phyloP scores from a whole-genome alignment of 768 basidiomycete species.

The Panaeolus papilionaceus region DNA sequence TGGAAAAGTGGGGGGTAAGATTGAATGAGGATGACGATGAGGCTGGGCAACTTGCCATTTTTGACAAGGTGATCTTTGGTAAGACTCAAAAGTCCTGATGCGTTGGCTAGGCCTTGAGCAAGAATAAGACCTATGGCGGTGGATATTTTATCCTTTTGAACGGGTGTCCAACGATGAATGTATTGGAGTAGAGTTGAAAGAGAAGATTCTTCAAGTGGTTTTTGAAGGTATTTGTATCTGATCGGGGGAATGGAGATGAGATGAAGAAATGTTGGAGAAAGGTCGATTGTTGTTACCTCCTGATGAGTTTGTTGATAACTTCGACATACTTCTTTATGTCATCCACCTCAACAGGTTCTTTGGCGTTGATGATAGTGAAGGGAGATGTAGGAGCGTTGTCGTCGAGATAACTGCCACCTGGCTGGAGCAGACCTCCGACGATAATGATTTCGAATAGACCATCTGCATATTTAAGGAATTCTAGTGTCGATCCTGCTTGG shows the following conservation, averaged over 20 bases:
- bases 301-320: constrained; percentile 94
- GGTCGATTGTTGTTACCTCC: constrained; percentile 62
- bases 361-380: constrained; percentile 86
- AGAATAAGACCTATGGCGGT: constrained; percentile 83
- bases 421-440: constrained; percentile 95
- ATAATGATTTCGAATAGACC: constrained; percentile 95
- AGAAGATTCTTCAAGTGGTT: constrained; percentile 87
- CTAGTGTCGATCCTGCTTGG: constrained; percentile 91
- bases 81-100: constrained; percentile 79
- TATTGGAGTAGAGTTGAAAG: constrained; percentile 89
- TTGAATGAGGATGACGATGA: constrained; percentile 12
- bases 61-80: constrained; percentile 96
- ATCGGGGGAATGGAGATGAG: constrained; percentile 20
- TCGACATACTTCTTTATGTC: constrained; percentile 95
- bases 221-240: constrained; percentile 99
- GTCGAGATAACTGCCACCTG: constrained; percentile 91
- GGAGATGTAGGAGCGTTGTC: constrained; percentile 86
- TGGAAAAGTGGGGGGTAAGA: constrained; percentile 34
- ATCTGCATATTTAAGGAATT: constrained; percentile 97
- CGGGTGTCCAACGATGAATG: constrained; percentile 81
- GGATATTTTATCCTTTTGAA: constrained; percentile 84
- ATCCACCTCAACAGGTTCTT: constrained; percentile 77
- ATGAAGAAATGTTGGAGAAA: constrained; percentile 14
- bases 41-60: constrained; percentile 63
- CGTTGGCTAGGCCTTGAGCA: constrained; percentile 81